Base-by-base conservation (phyloP, 2,329 filamentous ascomycete species). In the Cercospora berteroae region DNA sequence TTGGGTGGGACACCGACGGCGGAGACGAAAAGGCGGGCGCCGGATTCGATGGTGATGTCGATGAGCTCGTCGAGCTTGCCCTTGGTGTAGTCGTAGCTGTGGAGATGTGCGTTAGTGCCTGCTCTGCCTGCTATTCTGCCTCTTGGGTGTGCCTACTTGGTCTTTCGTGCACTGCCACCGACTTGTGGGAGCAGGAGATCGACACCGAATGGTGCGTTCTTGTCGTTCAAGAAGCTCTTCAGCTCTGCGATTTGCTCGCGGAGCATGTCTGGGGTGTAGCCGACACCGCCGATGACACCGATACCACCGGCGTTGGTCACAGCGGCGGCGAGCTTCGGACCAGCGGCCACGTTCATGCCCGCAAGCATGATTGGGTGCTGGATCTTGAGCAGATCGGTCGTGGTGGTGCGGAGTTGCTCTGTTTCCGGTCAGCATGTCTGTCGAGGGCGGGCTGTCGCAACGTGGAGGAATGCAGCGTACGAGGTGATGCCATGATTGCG, bases 21-120 rank as follows among this genome's bases (percentile, higher is more conserved):
- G 62, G 92, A 97, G 75, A 99, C 95, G 83, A 99, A 99, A 68
- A 99, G 88, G 81, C 89, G 94, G 69, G 93, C 91, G 72, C 92
- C 92, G 64, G 90, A 92, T 77, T 96, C 90, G 83, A 99, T 97
- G 82, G 97, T 90, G 77, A 97, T 93, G 79, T 93, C 90, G 79
- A 96, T 82, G 66, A 99, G 88, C 80, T 94, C 91, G 80, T 92
- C 86, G 70, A 99, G 91, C 84, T 98, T 98, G 80, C 95, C 95
- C 86, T 99, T 98, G 78, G 95, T 99, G 86, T 99, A 99, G 83
- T 99, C 95, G 83, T 98, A 97, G 88, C 94, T 97, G 76, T 67
- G 69, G 36, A 55, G 8, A 10, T 20, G 16, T 9, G 25, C 13
- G 50, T 63, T 60, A 58, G 33, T 18, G 29, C 13, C 33, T 44